Evolutionary conservation across 768 basidiomycete genomes (phyloP).

Genomic region (Tricholoma sp.): DNA sequence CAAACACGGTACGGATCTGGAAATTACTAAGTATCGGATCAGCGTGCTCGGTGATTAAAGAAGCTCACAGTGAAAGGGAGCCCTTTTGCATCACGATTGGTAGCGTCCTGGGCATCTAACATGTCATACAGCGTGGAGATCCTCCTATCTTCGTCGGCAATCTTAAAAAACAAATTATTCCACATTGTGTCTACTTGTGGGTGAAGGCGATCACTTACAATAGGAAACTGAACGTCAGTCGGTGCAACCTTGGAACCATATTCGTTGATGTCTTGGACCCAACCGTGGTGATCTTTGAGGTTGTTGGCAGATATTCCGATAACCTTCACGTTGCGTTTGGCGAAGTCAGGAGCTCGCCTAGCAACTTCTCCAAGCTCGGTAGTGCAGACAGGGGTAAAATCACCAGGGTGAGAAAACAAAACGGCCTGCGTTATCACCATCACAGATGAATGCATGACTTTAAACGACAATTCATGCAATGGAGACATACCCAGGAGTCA

Average conservation of each 20-base stretch:
- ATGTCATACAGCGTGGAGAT: slow-evolving; percentile 89
- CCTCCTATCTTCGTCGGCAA: slow-evolving; percentile 86
- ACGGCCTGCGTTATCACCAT: slow-evolving; percentile 47
- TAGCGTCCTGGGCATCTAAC: slow-evolving; percentile 93
- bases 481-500: slow-evolving; percentile 69
- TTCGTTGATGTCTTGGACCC: slow-evolving; percentile 86
- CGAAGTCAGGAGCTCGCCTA: slow-evolving; percentile 80
- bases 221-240: slow-evolving; percentile 85
- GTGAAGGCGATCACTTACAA: slow-evolving; percentile 47
- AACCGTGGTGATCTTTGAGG: slow-evolving; percentile 77
- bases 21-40: not conserved
- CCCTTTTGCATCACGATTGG: slow-evolving; percentile 81
- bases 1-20: slow-evolving; percentile 91
- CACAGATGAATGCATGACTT: too few relatives aligned
- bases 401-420: slow-evolving; percentile 93
- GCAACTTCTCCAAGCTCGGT: slow-evolving; percentile 98
- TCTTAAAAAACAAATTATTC: slow-evolving; percentile 42
- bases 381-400: slow-evolving; percentile 92
- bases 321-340: slow-evolving; percentile 84
- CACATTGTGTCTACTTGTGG: not conserved
- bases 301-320: slow-evolving; percentile 92
- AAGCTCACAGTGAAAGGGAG: slow-evolving; percentile 82
- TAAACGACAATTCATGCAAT: slow-evolving; percentile 1
- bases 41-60: not conserved
- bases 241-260: slow-evolving; percentile 66